Base-by-base conservation (phyloP, 805 yeast genomes). In the Hanseniaspora thailandica region DNA sequence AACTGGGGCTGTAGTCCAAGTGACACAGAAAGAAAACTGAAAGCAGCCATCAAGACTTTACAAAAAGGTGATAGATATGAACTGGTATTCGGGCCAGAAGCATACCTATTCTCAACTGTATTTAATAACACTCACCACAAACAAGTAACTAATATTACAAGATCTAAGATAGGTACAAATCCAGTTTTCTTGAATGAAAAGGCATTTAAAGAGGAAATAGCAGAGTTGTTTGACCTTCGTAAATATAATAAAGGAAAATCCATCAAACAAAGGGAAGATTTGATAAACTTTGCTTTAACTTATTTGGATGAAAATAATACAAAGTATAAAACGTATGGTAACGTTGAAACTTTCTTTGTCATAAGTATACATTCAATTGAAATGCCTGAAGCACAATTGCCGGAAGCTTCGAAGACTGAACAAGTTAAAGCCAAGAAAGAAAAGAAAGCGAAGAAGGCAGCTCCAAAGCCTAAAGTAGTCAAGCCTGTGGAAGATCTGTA, bases 1-100 rank as follows among this genome's bases (percentile, higher is more conserved):
- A 35, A 20, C 12, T 50, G 54, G 54, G 54, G 43, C 7, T 50
- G 54, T 12, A 47, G 43, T 12, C 3, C n/a, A 2, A 10, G 19
- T 10, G 54, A 50, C 15, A 15, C 43, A 23, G 35, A 15, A 8
- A 50, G 54, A 50, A 50, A 35, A 12, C 4, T 50, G 7, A 36
- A 31, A 15, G 30, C 22, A n/a, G 43, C 44, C 6, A 31, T 9
- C 26, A 43, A 20, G 4, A 26, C 35, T 35, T 19, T 25, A 35
- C 17, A 36, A 19, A 9, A 7, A 2, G 33, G 20, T 35, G 31
- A 43, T 12, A 50, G 35, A n/a, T 5, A 23, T 13, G 54, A 50
- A 26, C n/a, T 50, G 2, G 44, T 41, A 4, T 22, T 50, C 10
- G 54, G 38, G 5, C 47, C 47, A 7, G 44, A 46, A 8, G 25